Conservation (phyloP, 352 stramenopile species). For the Phytophthora nicotianae region DNA sequence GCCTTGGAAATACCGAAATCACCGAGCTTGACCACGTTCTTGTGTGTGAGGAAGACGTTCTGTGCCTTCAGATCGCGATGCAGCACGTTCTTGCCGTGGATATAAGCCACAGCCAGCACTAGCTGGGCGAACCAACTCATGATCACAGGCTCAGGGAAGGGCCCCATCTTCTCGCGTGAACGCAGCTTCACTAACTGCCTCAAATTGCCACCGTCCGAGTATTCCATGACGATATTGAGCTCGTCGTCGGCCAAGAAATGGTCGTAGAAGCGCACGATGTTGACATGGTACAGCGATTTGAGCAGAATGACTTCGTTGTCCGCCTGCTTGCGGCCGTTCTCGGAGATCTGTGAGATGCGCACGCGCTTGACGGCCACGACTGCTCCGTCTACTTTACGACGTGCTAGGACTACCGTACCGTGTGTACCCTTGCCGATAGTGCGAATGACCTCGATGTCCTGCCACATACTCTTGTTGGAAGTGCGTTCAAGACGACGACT, state of each 20-base stretch:
- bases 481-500: constrained; percentile 68
- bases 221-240: constrained; percentile 92
- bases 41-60: constrained; percentile 89
- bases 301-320: constrained; percentile 91
- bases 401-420: constrained; percentile 81
- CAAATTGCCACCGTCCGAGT: constrained; percentile 83
- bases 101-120: constrained; percentile 85
- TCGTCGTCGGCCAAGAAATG: constrained; percentile 87
- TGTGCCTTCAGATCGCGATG: constrained; percentile 89
- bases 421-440: constrained; percentile 90
- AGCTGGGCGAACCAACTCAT: constrained; percentile 91
- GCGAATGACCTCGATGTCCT: constrained; percentile 85
- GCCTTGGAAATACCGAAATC: constrained; percentile 92
- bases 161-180: constrained; percentile 77
- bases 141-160: constrained; percentile 84
- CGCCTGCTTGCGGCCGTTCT: constrained; percentile 85
- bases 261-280: constrained; percentile 91
- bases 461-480: constrained; percentile 79
- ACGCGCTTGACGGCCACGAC: constrained; percentile 89
- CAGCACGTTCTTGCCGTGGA: constrained; percentile 89
- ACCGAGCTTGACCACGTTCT: constrained; percentile 88
- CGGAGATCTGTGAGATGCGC: constrained; percentile 75
- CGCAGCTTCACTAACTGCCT: constrained; percentile 84
- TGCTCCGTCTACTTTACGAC: constrained; percentile 75
- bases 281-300: constrained; percentile 90